Evolutionary conservation across 495 filamentous ascomycete genomes (phyloP).

Genomic region (Hypomontagnella submonticulosa): DNA sequence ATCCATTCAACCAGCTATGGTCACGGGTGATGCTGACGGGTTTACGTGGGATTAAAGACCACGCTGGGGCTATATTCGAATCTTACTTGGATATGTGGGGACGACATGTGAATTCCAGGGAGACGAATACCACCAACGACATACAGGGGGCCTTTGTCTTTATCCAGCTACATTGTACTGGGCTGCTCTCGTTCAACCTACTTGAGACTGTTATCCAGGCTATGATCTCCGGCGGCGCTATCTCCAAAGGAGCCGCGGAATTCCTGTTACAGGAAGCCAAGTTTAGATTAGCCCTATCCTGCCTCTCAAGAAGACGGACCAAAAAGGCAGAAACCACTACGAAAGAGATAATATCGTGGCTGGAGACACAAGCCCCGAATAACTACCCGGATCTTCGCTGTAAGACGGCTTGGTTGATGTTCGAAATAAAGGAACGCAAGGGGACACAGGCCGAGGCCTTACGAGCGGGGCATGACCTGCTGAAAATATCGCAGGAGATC

Average conservation of each 20-base stretch:
- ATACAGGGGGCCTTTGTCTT: slow-evolving; percentile 45
- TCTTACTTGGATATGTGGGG: slow-evolving; percentile 45
- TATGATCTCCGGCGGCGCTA: slow-evolving; percentile 29
- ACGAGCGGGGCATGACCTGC: slow-evolving; percentile 29
- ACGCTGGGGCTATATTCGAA: slow-evolving; percentile 43
- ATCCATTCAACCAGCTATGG: slow-evolving; percentile 47
- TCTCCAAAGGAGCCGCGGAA: slow-evolving; percentile 31
- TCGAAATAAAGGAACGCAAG: slow-evolving; percentile 42
- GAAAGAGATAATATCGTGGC: slow-evolving; percentile 39
- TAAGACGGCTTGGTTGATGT: slow-evolving; percentile 42
- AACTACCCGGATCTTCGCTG: slow-evolving; percentile 38
- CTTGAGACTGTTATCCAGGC: slow-evolving; percentile 31
- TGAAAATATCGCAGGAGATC: slow-evolving; percentile 28
- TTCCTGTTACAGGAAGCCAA: slow-evolving; percentile 44
- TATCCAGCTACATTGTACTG: slow-evolving; percentile 45
- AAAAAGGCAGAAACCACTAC: slow-evolving; percentile 37
- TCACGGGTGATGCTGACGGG: slow-evolving; percentile 43
- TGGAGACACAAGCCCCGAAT: slow-evolving; percentile 19
- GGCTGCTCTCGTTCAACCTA: slow-evolving; percentile 37
- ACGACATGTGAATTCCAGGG: slow-evolving; percentile 32
- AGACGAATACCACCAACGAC: slow-evolving; percentile 34
- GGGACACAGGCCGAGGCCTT: slow-evolving; percentile 35
- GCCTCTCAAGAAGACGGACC: slow-evolving; percentile 24
- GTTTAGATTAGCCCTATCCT: slow-evolving; percentile 39
- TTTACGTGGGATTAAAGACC: slow-evolving; percentile 34